Base-by-base conservation (phyloP, 352 stramenopile genomes). In the Phytopythium oedochilum region DNA sequence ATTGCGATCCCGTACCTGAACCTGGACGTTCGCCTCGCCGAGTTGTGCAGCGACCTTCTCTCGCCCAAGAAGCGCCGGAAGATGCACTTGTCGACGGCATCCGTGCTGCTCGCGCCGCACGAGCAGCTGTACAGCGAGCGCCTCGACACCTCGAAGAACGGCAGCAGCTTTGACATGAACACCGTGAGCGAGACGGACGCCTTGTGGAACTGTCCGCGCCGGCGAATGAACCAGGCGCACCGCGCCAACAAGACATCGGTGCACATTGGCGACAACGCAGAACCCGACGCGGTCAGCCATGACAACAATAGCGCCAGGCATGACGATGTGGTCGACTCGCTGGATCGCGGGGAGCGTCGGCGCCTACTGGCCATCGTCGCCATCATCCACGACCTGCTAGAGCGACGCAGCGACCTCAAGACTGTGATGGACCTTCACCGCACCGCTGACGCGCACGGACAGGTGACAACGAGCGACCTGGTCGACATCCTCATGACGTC, bases 371-470 rank as follows among this genome's bases (percentile, higher is more conserved):
- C 68, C 11, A 40, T 85, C 18, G 70, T 92, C 26, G 63, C 67
- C 3, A 73, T 90, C 17, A 60, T 92, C 6, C 75, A 92, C 26
- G 80, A 89, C 60, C 54, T 92, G 23, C 65, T 92, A 0, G 82
- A 92, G 44, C 73, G 75, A 28, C 82, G 82, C 9, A 70, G 75
- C 20, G 79, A 89, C 20, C 63, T 92, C 18, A 92, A 92, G 57
- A 87, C 66, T 34, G 77, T 80, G 5, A 69, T 92, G 28, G 80
- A 89, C 40, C 55, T 90, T 26, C 73, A 89, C 40, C 77, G 71
- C 5, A 60, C 73, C 25, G 65, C 77, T 10, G 77, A 87, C 55
- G 66, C 73, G 44, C 75, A 84, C 17, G 77, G 80, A 14, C 75
- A 87, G 48, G 76, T 92, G 7, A 76, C 60, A 22, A 81, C 72